phyloP scores from a whole-genome alignment of 202 grass and related monocot species.

The Digitaria exilis region DNA sequence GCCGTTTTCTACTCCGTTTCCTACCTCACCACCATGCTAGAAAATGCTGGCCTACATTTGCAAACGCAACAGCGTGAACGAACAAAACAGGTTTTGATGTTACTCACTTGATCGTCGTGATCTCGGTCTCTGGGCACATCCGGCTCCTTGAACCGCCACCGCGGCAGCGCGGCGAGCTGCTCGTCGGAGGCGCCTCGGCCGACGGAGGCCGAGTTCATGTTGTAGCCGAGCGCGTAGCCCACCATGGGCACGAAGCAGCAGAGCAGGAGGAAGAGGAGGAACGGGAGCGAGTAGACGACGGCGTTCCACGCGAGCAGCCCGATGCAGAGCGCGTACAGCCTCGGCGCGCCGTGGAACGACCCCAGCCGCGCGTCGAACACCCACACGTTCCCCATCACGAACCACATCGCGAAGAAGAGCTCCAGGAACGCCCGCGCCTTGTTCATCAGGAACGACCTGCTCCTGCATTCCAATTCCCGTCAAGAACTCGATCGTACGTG shows the following conservation, averaged over 20 bases:
- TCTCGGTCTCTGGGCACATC: constrained; percentile 36
- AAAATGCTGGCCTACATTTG: not conserved
- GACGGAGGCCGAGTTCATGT: constrained; percentile 85
- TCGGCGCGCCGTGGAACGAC: constrained; percentile 74
- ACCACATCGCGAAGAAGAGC: constrained; percentile 97
- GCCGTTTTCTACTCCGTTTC: too few relatives aligned
- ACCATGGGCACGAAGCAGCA: constrained; percentile 91
- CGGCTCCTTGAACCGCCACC: constrained; percentile 71
- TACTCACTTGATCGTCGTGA: constrained; percentile 54
- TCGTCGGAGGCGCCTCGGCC: constrained; percentile 86
- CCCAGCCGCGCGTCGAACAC: constrained; percentile 86
- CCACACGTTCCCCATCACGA: constrained; percentile 99
- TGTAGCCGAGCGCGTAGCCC: constrained; percentile 77
- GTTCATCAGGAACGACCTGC: constrained; percentile 79
- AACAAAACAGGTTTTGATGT: not conserved
- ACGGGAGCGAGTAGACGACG: constrained; percentile 88
- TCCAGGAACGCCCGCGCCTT: constrained; percentile 87
- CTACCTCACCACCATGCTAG: not conserved
- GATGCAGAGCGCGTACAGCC: constrained; percentile 79
- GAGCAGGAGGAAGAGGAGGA: constrained; percentile 96
- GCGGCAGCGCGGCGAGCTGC: constrained; percentile 72
- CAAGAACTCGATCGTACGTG: not conserved
- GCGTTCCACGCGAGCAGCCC: constrained; percentile 86
- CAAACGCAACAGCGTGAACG: not conserved
- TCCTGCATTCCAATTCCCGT: too few relatives aligned